Evolutionary conservation across 1,284 basidiomycete species (phyloP).

Genomic region (Ustilago hordei): DNA sequence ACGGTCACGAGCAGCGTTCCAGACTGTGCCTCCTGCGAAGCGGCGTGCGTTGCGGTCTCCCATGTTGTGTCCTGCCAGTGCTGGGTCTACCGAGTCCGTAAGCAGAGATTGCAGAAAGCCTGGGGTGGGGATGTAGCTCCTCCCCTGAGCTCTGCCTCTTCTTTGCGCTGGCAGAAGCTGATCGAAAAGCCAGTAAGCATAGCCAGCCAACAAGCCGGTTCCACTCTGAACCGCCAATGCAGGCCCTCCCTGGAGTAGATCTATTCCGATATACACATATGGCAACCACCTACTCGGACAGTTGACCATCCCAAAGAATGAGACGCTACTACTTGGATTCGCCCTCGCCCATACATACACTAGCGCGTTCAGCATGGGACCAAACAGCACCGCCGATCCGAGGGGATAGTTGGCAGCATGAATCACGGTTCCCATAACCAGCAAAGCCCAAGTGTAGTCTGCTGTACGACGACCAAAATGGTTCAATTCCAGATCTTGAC

Average conservation of each 20-base stretch:
- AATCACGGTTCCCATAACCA: constrained; percentile 55
- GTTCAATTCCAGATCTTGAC: constrained; percentile 57
- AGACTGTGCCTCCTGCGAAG: constrained; percentile 40
- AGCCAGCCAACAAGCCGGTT: constrained; percentile 80
- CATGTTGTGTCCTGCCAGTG: constrained; percentile 42
- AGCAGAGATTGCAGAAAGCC: constrained; percentile 35
- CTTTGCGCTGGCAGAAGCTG: constrained; percentile 29
- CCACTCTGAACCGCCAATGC: constrained; percentile 74
- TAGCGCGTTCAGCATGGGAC: constrained; percentile 78
- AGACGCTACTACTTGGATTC: constrained; percentile 50
- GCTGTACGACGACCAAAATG: constrained; percentile 56
- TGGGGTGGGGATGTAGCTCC: constrained; percentile 45
- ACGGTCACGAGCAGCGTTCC: constrained; percentile 42
- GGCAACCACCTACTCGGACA: constrained; percentile 79
- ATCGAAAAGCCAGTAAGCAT: constrained; percentile 72
- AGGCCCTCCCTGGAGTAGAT: constrained; percentile 78
- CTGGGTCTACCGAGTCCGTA: constrained; percentile 57
- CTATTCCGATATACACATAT: constrained; percentile 77
- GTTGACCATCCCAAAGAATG: constrained; percentile 61
- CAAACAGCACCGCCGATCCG: constrained; percentile 74
- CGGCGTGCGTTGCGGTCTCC: constrained; percentile 46
- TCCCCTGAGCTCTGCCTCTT: constrained; percentile 30
- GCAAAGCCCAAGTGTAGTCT: constrained; percentile 60
- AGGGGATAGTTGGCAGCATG: constrained; percentile 77
- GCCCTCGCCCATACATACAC: constrained; percentile 55